Evolutionary conservation across 2,329 filamentous ascomycete species (phyloP), one percentile per base, ranked within the genome.

Genomic region (Hypoxylon sp.): DNA sequence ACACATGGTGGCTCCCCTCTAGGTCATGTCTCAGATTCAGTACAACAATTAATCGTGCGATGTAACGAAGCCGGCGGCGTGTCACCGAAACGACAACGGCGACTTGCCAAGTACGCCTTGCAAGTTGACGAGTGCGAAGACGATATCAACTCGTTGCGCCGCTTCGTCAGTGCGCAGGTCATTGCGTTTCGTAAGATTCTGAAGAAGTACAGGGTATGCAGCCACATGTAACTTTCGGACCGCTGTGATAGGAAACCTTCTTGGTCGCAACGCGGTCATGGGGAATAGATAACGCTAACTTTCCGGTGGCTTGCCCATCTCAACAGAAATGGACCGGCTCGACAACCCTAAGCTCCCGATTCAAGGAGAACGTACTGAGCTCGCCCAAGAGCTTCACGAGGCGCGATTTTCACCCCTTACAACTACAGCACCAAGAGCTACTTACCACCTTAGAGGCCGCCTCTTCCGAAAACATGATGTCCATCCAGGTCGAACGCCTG

Each of bases 121-220:
- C 80, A 84, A 17, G 73, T 85, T 2, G 75, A 84, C 41, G 79
- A 80, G 56, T 91, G 90, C 67, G 88, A 89, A 47, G 86, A 92
- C 68, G 92, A 95, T 67, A 87, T 92, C 56, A 84, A 86, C 56
- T 85, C 86, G 4, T 81, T 95, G 5, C 85, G 87, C 34, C 87
- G 91, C 43, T 96, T 94, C 71, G 86, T 89, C 66, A 84, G 85
- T 62, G 90, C 90, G 1, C 92, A 96, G 74, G 83, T 89, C 8
- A 86, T 89, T 4, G 92, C 90, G 3, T 94, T 96, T 71, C 86
- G 87, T 57, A 96, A 96, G 78, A 89, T 96, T 37, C 80, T 94
- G 32, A 95, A 94, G 76, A 96, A 96, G 75, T 94, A 95, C 78
- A 85, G 83, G 81, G 86, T 87, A 78, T n/a, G 79, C 39, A 52